Evolutionary conservation across 495 filamentous ascomycete genomes (phyloP).

Genomic region (Bryoglossum gracile): DNA sequence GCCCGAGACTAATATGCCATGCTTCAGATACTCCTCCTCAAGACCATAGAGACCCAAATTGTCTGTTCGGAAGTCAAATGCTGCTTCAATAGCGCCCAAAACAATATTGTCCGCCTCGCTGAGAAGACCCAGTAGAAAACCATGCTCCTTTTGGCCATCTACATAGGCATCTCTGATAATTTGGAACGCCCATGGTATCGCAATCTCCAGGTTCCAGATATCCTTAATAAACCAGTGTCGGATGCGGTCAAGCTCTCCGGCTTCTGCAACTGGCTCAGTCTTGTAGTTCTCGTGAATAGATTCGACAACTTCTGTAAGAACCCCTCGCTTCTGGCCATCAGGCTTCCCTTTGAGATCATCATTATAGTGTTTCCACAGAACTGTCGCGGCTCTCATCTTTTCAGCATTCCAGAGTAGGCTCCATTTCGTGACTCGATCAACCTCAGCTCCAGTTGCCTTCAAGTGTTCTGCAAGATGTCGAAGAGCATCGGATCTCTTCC

Average conservation of each 20-base stretch:
- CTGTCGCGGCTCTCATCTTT: constrained; percentile 75
- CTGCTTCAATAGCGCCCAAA: constrained; percentile 60
- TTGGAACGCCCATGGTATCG: constrained; percentile 69
- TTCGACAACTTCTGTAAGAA: constrained; percentile 61
- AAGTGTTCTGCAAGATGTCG: constrained; percentile 64
- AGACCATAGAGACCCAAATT: constrained; percentile 67
- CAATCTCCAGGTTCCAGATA: constrained; percentile 61
- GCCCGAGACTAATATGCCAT: constrained; percentile 55
- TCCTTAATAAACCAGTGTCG: constrained; percentile 79
- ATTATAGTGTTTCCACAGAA: constrained; percentile 74
- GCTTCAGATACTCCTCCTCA: constrained; percentile 49
- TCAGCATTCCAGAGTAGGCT: constrained; percentile 82
- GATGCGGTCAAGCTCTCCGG: constrained; percentile 60
- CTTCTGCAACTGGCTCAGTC: constrained; percentile 47
- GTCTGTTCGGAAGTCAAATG: constrained; percentile 62
- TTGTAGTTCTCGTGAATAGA: constrained; percentile 65
- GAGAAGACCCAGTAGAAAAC: constrained; percentile 43
- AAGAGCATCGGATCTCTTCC: constrained; percentile 59
- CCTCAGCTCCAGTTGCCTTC: constrained; percentile 38
- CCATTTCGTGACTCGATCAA: constrained; percentile 66
- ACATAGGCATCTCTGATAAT: constrained; percentile 60
- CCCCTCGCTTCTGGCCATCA: constrained; percentile 43
- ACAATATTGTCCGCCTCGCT: constrained; percentile 76
- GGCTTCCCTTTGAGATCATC: constrained; percentile 38
- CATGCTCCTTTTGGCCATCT: constrained; percentile 39